These are phyloP conservation scores for Chlorella sp. DNA, from an alignment of 139 green algal species.

Conservation along the genomic window DNA sequence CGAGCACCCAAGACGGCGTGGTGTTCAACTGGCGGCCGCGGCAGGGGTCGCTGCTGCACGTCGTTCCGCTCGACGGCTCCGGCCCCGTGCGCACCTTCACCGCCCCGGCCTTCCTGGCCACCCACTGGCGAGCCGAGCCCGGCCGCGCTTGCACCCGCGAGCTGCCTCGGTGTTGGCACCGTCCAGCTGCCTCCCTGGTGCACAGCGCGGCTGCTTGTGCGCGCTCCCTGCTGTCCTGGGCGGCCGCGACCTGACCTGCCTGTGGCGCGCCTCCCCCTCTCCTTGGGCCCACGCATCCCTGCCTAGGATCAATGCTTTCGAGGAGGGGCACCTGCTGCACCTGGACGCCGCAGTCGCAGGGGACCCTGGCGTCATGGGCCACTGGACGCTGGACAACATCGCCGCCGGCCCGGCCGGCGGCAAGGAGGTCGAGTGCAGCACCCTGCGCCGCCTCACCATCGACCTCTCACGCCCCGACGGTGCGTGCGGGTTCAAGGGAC, in stretches of 20 bases:
- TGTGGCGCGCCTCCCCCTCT: no score
- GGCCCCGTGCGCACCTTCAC: slow-evolving; percentile 43
- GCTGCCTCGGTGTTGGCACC: no score
- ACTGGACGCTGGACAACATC: slow-evolving; percentile 22
- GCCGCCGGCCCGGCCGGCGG: not conserved
- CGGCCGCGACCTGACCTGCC: no score
- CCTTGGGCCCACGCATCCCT: no score
- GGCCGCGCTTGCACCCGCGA: no score
- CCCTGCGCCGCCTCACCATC: slow-evolving; percentile 26
- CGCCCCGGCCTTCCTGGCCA: slow-evolving; percentile 65
- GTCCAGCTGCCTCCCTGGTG: no score
- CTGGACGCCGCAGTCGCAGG: slow-evolving; percentile 64
- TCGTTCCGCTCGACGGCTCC: slow-evolving; percentile 60
- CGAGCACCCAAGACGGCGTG: slow-evolving; percentile 35
- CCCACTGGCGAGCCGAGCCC: no score
- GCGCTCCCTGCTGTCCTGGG: no score
- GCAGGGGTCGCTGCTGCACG: slow-evolving; percentile 51
- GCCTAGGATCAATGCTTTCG: slow-evolving; percentile 59
- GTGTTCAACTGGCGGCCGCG: slow-evolving; percentile 79
- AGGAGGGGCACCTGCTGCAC: slow-evolving; percentile 39
- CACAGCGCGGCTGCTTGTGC: no score
- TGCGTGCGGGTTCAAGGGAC: no score
- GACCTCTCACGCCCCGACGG: slow-evolving; percentile 17
- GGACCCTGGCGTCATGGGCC: slow-evolving; percentile 49
- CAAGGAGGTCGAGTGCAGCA: slow-evolving; percentile 5